phyloP scores from a whole-genome alignment of 2,329 filamentous ascomycete genomes.

The Neobulgaria alba region DNA sequence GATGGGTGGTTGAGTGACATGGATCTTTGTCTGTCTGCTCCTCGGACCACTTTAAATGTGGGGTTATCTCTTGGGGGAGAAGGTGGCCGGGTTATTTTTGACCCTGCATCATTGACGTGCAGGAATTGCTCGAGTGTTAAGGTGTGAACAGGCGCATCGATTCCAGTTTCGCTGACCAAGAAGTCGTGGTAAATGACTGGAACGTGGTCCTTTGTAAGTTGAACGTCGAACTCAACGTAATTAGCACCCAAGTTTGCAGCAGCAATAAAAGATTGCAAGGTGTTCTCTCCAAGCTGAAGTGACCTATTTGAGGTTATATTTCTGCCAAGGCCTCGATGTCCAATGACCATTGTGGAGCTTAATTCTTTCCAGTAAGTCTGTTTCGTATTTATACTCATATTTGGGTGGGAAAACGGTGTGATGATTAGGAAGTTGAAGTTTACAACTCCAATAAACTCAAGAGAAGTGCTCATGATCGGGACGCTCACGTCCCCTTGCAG shows the following conservation, averaged over 20 bases:
- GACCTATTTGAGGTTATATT: constrained; percentile 78
- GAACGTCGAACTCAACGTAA: constrained; percentile 76
- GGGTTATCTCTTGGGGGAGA: constrained; percentile 33
- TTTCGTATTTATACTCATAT: constrained; percentile 82
- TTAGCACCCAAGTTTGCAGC: constrained; percentile 84
- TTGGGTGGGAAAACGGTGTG: constrained; percentile 87
- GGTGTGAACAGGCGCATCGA: constrained; percentile 92
- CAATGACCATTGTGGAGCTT: constrained; percentile 74
- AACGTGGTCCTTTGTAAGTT: constrained; percentile 96
- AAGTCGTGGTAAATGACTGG: constrained; percentile 99
- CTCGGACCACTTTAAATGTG: constrained; percentile 18
- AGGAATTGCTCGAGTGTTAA: constrained; percentile 93
- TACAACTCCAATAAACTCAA: constrained; percentile 88
- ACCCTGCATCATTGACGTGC: constrained; percentile 54
- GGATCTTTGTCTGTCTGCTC: constrained; percentile 28
- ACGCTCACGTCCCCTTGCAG: constrained; percentile 88
- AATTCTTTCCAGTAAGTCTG: constrained; percentile 97
- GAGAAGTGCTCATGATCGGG: constrained; percentile 69
- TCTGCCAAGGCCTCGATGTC: constrained; percentile 74
- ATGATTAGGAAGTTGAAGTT: constrained; percentile 97
- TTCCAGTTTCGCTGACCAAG: constrained; percentile 91
- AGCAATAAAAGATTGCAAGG: constrained; percentile 88
- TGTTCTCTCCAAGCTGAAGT: constrained; percentile 93
- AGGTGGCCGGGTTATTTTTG: constrained; percentile 37
- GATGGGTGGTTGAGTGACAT: constrained; percentile 25